A percentile compares a stretch with the other conserved stretches of the same genome.
These are phyloP conservation scores for Aspergillus brunneoviolaceus DNA, from an alignment of 2,329 filamentous ascomycete genomes.

Conservation along the genomic window DNA sequence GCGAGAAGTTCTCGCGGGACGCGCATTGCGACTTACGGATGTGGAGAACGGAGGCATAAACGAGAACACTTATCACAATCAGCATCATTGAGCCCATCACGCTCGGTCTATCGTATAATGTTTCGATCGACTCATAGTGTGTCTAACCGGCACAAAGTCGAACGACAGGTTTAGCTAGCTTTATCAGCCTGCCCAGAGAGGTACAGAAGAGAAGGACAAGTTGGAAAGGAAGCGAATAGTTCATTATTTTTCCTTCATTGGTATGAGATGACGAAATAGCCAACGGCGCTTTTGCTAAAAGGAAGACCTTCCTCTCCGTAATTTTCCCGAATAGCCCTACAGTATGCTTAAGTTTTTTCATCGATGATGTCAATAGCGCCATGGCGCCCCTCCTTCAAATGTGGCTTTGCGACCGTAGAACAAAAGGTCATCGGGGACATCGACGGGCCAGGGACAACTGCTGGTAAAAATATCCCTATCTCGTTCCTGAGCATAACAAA, in stretches of 20 bases:
- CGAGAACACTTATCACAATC: slow-evolving; percentile 10
- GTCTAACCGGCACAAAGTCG: not conserved
- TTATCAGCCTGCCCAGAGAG: not conserved
- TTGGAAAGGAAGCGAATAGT: not conserved
- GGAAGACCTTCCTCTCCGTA: not conserved
- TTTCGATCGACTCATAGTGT: not conserved
- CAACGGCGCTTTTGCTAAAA: not conserved
- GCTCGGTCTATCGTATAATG: slow-evolving; percentile 1
- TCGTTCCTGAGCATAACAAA: not conserved
- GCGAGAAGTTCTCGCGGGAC: not conserved
- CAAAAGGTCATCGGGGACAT: not conserved
- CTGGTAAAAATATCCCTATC: not conserved
- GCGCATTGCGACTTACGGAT: not conserved
- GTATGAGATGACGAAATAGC: slow-evolving; percentile 10
- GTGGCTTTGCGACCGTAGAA: slow-evolving; percentile 2
- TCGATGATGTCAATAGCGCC: not conserved
- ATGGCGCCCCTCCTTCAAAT: not conserved
- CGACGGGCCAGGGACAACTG: not conserved
- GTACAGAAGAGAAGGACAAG: not conserved
- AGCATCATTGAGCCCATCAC: not conserved
- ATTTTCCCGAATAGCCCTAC: not conserved
- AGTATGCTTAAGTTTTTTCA: not conserved
- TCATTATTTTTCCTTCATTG: not conserved
- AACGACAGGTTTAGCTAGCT: not conserved
- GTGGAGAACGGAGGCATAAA: not conserved